Percentiles rank a stretch among this genome's conserved stretches.
Conservation (phyloP, 139 green algal genomes). For the Penium margaritaceum region DNA sequence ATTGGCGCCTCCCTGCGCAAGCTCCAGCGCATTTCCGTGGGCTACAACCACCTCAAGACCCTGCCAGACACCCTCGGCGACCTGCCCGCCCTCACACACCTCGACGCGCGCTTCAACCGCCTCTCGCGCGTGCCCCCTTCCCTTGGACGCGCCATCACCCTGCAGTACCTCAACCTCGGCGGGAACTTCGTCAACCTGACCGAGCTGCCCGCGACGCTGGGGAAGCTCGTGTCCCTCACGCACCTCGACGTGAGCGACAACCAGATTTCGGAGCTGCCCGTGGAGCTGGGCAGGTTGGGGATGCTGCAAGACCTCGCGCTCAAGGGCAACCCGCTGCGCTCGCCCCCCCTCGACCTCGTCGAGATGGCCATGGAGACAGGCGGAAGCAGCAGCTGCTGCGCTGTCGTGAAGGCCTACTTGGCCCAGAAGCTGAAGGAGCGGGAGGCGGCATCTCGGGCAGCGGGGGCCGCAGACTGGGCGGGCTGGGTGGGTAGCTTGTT, state of each 20-base stretch:
- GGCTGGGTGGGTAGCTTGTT: background rate
- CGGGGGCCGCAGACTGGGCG: background rate
- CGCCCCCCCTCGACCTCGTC: constrained; percentile 18
- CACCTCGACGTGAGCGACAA: constrained; percentile 34
- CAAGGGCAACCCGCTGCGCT: constrained; percentile 26
- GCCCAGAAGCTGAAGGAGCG: background rate
- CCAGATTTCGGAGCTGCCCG: constrained; percentile 5
- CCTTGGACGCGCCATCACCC: background rate
- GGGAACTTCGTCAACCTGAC: constrained; percentile 22
- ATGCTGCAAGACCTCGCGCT: constrained; percentile 13
- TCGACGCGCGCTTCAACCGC: constrained; percentile 22
- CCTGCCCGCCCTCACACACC: background rate
- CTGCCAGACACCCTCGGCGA: constrained; percentile 12
- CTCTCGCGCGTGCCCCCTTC: constrained; percentile 16
- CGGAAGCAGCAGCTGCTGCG: constrained; percentile 11
- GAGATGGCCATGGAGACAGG: too few relatives aligned
- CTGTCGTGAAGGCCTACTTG: constrained; percentile 10
- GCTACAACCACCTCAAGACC: constrained; percentile 12
- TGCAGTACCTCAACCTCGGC: constrained; percentile 12
- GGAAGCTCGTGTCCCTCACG: background rate
- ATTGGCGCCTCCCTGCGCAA: background rate
- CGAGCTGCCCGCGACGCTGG: background rate
- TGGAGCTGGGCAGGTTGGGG: constrained; percentile 8
- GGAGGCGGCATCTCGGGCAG: background rate
- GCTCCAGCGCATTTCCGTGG: constrained; percentile 6